phyloP scores from a whole-genome alignment of 2,329 filamentous ascomycete species.

The Claviceps arundinis region DNA sequence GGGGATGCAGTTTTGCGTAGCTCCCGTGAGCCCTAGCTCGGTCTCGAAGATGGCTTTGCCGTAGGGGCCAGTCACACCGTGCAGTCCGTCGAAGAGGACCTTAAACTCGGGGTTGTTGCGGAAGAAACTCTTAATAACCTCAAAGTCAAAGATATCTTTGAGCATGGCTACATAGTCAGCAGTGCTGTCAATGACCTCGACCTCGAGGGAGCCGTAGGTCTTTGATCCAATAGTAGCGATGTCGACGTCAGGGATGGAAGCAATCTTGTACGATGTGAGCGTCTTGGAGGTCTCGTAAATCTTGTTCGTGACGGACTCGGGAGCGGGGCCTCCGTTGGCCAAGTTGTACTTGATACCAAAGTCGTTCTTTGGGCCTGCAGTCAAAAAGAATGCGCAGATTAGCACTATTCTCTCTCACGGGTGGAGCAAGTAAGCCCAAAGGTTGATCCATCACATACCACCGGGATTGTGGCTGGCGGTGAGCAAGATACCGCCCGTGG shows the following conservation, averaged over 20 bases:
- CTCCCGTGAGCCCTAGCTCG: slow-evolving; percentile 69
- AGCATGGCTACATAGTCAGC: slow-evolving; percentile 88
- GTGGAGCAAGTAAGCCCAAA: neutral
- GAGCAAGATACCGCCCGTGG: slow-evolving; percentile 90
- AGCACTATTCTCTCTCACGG: neutral
- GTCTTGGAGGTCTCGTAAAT: slow-evolving; percentile 88
- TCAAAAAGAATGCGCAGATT: slow-evolving; percentile 3
- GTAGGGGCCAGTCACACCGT: slow-evolving; percentile 91
- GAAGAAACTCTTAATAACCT: slow-evolving; percentile 90
- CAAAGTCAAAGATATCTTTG: slow-evolving; percentile 98
- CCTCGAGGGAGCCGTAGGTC: slow-evolving; percentile 75
- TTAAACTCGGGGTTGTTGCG: slow-evolving; percentile 81
- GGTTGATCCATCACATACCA: slow-evolving; percentile 41
- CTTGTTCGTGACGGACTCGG: slow-evolving; percentile 94
- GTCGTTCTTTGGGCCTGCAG: slow-evolving; percentile 72
- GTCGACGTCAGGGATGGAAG: slow-evolving; percentile 76
- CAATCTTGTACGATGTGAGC: slow-evolving; percentile 83
- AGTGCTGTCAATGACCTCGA: slow-evolving; percentile 89
- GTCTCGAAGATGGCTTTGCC: slow-evolving; percentile 89
- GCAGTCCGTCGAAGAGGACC: slow-evolving; percentile 87
- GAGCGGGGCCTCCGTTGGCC: slow-evolving; percentile 86
- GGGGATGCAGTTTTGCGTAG: slow-evolving; percentile 82
- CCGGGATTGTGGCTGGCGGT: slow-evolving; percentile 98
- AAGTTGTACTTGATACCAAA: slow-evolving; percentile 99
- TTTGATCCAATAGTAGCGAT: slow-evolving; percentile 69